A percentile compares a stretch with the other conserved stretches of the same genome.
phyloP scores from a whole-genome alignment of 2,329 filamentous ascomycete genomes.

The Aspergillus sp. region DNA sequence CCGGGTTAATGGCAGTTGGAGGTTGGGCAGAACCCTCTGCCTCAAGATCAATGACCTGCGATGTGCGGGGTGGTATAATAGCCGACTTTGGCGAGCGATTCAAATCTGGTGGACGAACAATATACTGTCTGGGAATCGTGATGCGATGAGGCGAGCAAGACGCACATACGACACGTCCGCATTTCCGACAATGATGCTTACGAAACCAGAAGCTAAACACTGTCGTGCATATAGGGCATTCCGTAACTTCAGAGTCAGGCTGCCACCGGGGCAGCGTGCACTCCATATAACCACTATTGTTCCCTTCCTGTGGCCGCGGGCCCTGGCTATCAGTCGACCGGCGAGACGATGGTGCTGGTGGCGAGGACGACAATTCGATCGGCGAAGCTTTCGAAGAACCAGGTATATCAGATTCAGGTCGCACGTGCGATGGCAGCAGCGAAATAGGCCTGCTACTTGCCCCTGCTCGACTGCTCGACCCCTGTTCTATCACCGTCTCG shows the following conservation, averaged over 20 bases:
- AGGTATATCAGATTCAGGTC: not conserved
- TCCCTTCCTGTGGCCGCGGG: conserved; percentile 2
- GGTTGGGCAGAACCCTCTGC: conserved; percentile 28
- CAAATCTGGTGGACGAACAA: conserved; percentile 68
- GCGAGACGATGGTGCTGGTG: conserved; percentile 11
- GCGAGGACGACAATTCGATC: conserved; percentile 28
- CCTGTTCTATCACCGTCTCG: conserved; percentile 1
- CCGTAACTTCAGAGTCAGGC: conserved; percentile 74
- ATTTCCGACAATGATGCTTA: conserved; percentile 96
- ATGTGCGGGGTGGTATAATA: conserved; percentile 37
- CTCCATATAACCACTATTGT: conserved; percentile 22
- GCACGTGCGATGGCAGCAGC: conserved; percentile 13
- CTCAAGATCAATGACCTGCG: conserved; percentile 45
- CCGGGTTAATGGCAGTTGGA: conserved; percentile 37
- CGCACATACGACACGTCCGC: conserved; percentile 84
- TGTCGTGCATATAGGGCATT: conserved; percentile 77
- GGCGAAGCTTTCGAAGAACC: conserved; percentile 15
- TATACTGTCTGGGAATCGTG: conserved; percentile 88
- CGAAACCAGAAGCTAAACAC: conserved; percentile 81
- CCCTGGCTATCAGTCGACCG: conserved; percentile 3
- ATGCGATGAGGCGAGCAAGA: conserved; percentile 91
- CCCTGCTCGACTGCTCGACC: conserved; percentile 9
- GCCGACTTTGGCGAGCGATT: conserved; percentile 36
- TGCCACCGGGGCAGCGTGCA: conserved; percentile 76
- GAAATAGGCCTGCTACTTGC: conserved; percentile 21